Conservation (phyloP, 768 basidiomycete genomes). For the Lactarius sp. region DNA sequence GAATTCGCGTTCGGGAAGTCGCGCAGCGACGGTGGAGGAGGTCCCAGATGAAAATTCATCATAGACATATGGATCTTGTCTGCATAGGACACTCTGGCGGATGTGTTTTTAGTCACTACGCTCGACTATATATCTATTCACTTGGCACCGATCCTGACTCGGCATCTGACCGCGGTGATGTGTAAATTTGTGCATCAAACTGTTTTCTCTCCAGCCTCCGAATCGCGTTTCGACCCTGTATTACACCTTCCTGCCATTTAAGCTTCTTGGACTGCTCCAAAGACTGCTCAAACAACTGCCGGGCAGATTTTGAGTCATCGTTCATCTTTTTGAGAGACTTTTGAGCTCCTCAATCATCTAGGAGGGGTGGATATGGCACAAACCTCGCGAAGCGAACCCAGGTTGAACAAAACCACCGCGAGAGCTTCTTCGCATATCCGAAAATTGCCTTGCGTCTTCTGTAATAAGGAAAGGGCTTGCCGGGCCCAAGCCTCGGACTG, state of each 20-base stretch:
- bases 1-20: constrained; percentile 34
- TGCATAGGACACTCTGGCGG: not conserved
- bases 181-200: not conserved
- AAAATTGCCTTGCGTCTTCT: constrained; percentile 27
- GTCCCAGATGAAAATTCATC: constrained; percentile 32
- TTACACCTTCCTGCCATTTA: constrained; percentile 21
- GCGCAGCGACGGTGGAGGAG: constrained; percentile 33
- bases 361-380: not conserved
- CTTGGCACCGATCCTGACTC: constrained; percentile 15
- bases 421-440: constrained; percentile 20
- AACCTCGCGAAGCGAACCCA: constrained; percentile 25
- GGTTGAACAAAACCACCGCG: constrained; percentile 24
- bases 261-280: constrained; percentile 22
- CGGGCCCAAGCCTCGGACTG: constrained; percentile 60
- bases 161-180: not conserved
- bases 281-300: constrained; percentile 17
- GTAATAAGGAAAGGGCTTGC: constrained; percentile 40
- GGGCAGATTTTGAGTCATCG: constrained; percentile 15
- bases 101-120: constrained; percentile 12
- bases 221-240: constrained; percentile 19
- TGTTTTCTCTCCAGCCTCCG: constrained; percentile 17
- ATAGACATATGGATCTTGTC: constrained; percentile 6
- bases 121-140: constrained; percentile 20
- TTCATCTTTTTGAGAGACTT: constrained; percentile 15
- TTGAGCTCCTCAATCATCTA: not conserved